Conservation (phyloP, 2,329 filamentous ascomycete genomes). For the Diaporthe ampelina region DNA sequence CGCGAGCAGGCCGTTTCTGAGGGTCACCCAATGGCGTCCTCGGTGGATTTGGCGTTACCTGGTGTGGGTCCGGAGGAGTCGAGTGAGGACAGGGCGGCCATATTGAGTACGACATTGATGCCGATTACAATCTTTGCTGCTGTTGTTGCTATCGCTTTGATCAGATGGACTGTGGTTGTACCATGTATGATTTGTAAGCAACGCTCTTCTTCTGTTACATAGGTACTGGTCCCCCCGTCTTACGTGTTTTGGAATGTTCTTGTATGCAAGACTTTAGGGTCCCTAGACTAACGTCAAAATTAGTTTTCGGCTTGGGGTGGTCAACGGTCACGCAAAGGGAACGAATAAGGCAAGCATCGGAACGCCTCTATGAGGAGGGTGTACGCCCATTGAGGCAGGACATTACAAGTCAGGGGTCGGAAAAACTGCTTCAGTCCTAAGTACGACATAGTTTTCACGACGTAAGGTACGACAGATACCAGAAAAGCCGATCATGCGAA, state of each 20-base stretch:
- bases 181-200: slow-evolving; percentile 12
- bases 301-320: slow-evolving; percentile 29
- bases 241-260: no score
- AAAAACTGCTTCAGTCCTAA: background rate
- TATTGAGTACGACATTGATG: slow-evolving; percentile 48
- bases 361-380: background rate
- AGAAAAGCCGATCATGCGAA: background rate
- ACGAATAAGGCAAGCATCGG: slow-evolving; percentile 5
- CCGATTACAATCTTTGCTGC: slow-evolving; percentile 48
- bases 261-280: no score
- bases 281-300: no score
- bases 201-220: no score
- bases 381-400: background rate
- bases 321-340: slow-evolving; percentile 15
- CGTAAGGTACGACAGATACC: background rate
- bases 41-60: slow-evolving; percentile 3
- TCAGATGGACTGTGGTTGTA: slow-evolving; percentile 37
- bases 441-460: background rate
- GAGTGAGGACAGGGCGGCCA: slow-evolving; percentile 46
- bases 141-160: slow-evolving; percentile 46
- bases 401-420: background rate
- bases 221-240: no score
- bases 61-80: slow-evolving; percentile 28
- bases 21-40: slow-evolving; percentile 40
- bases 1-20: slow-evolving; percentile 46